A percentile compares a stretch with the other conserved stretches of the same genome.
Conservation (phyloP, 805 yeast species). For the Kluyveromyces wickerhamii region DNA sequence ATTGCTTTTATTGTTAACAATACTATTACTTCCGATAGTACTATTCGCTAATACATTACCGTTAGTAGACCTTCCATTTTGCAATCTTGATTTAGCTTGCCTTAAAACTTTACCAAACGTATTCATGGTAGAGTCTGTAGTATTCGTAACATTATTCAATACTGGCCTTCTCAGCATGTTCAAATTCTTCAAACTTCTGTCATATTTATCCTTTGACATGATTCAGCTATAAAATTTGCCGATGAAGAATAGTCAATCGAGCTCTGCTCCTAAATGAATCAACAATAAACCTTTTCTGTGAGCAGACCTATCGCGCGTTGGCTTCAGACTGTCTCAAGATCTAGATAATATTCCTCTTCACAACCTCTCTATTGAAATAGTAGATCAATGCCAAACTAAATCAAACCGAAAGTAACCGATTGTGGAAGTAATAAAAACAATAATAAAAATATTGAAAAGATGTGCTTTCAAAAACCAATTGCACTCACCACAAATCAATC, state of each 20-base stretch:
- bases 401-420: conserved; percentile 3
- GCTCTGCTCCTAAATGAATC: no score
- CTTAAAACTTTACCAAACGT: conserved; percentile 12
- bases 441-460: no score
- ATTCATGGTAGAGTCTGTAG: conserved; percentile 14
- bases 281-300: no score
- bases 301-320: no score
- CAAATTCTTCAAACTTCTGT: conserved; percentile 5
- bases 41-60: background rate
- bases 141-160: conserved; percentile 30
- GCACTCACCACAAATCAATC: no score
- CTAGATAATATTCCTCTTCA: no score
- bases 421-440: conserved; percentile 7
- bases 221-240: no score
- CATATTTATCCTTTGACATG: conserved; percentile 6
- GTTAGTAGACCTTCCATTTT: conserved; percentile 7
- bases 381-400: background rate
- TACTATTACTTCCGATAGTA: background rate
- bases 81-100: conserved; percentile 9
- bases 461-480: no score
- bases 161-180: conserved; percentile 20
- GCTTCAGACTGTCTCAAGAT: no score
- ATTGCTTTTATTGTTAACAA: background rate
- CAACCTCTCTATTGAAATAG: conserved; percentile 5
- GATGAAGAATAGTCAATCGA: no score